These are phyloP conservation scores for Exophiala bonariae DNA, from an alignment of 2,329 filamentous ascomycete genomes.

Conservation along the genomic window DNA sequence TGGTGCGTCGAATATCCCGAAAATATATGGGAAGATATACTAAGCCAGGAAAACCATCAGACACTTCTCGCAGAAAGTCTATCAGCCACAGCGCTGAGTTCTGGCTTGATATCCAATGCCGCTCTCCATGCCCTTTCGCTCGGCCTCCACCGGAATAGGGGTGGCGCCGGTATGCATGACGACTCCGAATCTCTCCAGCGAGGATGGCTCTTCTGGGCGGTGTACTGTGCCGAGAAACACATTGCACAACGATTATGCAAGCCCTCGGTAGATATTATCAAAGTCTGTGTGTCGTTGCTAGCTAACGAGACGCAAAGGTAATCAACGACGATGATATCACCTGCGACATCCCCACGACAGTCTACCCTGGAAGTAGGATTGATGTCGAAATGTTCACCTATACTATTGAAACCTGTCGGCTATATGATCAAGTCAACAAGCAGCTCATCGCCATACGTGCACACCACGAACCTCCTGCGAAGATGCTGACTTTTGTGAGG, in stretches of 20 bases:
- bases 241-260: not conserved
- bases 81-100: not conserved
- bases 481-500: constrained; percentile 1
- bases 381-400: too few relatives aligned
- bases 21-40: too few relatives aligned
- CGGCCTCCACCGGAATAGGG: not conserved
- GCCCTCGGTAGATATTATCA: not conserved
- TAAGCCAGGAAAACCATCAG: too few relatives aligned
- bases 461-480: not conserved
- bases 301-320: not conserved
- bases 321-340: not conserved
- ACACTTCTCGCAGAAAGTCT: not conserved
- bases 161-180: not conserved
- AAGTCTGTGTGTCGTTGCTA: not conserved
- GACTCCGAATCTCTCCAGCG: not conserved
- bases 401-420: too few relatives aligned
- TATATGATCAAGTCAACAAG: too few relatives aligned
- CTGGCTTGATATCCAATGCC: not conserved
- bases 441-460: not conserved
- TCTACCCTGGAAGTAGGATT: not conserved
- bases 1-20: not conserved
- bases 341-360: not conserved
- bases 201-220: not conserved
- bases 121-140: not conserved
- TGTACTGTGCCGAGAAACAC: not conserved